These are phyloP conservation scores for Platanus orientalis DNA, from an alignment of 164 flowering plant species.

Conservation along the genomic window DNA sequence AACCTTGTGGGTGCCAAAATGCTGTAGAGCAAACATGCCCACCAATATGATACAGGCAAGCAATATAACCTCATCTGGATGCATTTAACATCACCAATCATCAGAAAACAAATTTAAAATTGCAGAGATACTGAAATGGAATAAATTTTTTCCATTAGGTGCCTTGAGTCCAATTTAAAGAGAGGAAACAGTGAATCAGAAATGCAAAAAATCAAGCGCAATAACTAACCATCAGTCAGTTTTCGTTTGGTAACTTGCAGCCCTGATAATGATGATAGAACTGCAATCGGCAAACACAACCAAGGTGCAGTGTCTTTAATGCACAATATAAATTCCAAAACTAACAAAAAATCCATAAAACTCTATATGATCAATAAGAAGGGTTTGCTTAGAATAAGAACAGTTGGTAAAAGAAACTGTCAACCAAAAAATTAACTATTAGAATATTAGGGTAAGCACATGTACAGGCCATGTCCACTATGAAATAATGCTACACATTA, in stretches of 20 bases:
- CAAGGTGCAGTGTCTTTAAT: not conserved
- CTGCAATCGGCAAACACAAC: slow-evolving; percentile 44
- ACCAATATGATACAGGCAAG: slow-evolving; percentile 75
- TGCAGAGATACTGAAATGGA: not conserved
- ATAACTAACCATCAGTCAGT: slow-evolving; percentile 45
- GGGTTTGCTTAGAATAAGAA: not conserved
- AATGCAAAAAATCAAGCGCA: not conserved
- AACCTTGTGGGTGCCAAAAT: slow-evolving; percentile 78
- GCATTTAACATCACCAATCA: slow-evolving; percentile 3
- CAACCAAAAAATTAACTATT: too few species aligned
- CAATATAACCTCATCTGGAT: slow-evolving; percentile 49
- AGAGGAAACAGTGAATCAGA: not conserved
- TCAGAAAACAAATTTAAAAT: not conserved
- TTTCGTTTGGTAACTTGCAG: slow-evolving; percentile 43
- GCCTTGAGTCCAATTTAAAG: not conserved
- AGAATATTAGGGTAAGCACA: too few species aligned
- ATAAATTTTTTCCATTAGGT: not conserved
- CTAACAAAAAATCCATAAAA: not conserved
- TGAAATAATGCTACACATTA: too few species aligned
- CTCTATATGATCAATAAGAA: not conserved
- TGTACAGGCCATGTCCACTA: too few species aligned
- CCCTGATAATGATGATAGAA: slow-evolving; percentile 80
- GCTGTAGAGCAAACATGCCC: slow-evolving; percentile 88
- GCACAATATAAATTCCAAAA: not conserved
- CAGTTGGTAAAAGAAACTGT: not conserved